Conservation (phyloP, 306 rosid genomes). For the Gillenia trifoliata region DNA sequence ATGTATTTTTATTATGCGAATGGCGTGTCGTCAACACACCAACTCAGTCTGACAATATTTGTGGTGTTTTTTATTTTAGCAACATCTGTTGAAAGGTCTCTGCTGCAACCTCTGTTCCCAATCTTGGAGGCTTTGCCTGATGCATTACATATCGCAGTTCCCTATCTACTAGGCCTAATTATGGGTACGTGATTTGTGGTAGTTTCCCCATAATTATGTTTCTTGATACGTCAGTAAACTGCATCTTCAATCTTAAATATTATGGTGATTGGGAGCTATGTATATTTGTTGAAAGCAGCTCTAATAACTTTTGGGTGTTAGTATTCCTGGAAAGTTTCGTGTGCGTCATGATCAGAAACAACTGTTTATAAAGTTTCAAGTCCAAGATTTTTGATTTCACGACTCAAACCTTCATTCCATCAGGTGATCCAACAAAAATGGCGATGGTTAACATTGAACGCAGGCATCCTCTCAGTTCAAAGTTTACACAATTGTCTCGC, state of each 20-base stretch:
- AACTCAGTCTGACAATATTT: constrained; percentile 18
- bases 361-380: no score
- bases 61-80: constrained; percentile 52
- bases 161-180: constrained; percentile 68
- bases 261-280: neutral
- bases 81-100: constrained; percentile 82
- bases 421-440: no score
- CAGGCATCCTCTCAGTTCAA: constrained; percentile 50
- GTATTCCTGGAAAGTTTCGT: neutral
- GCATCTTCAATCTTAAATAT: no score
- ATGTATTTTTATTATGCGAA: constrained; percentile 8
- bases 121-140: constrained; percentile 68
- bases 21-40: no score
- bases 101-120: constrained; percentile 76
- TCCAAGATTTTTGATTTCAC: no score
- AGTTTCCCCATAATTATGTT: no score
- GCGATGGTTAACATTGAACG: constrained; percentile 49
- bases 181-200: constrained; percentile 58
- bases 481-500: constrained; percentile 40
- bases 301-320: neutral
- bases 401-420: no score
- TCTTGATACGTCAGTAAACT: no score
- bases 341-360: no score
- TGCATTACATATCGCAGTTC: constrained; percentile 52
- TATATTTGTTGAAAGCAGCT: neutral